Evolutionary conservation across 495 filamentous ascomycete genomes (phyloP).

Genomic region (Aspergillus panamensis): DNA sequence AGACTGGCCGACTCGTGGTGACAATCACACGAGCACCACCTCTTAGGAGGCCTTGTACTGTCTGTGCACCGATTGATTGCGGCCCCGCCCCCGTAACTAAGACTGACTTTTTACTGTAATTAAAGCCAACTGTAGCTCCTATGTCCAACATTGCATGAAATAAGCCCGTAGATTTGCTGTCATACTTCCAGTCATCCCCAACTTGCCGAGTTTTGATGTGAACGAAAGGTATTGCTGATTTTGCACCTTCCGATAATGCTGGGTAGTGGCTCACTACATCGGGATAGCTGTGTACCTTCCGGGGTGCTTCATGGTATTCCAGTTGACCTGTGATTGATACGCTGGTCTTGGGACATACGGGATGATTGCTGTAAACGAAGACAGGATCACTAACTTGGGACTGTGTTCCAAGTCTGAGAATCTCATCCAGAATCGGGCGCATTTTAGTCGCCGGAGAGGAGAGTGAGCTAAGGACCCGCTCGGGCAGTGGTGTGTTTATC

Average conservation of each 20-base stretch:
- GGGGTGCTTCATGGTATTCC: constrained; percentile 57
- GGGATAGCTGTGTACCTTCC: constrained; percentile 22
- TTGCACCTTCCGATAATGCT: not conserved
- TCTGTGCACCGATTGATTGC: constrained; percentile 95
- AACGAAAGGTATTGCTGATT: constrained; percentile 84
- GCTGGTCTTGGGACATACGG: constrained; percentile 18
- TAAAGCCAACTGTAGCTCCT: constrained; percentile 16
- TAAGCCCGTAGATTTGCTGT: constrained; percentile 55
- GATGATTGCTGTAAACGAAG: constrained; percentile 14
- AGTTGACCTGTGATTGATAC: constrained; percentile 14
- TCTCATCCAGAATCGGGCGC: constrained; percentile 9
- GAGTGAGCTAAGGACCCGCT: not conserved
- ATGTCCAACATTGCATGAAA: constrained; percentile 13
- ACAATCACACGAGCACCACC: constrained; percentile 94
- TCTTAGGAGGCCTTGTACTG: constrained; percentile 90
- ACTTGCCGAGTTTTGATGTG: constrained; percentile 65
- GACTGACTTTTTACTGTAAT: constrained; percentile 70
- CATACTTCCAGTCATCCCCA: constrained; percentile 97
- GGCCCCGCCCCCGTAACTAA: constrained; percentile 98
- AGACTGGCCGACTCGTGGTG: constrained; percentile 90
- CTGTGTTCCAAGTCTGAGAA: constrained; percentile 4
- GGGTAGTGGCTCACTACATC: constrained; percentile 11
- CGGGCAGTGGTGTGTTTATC: not conserved
- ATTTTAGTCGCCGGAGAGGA: not conserved
- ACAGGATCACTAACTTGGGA: constrained; percentile 14